Evolutionary conservation across 768 basidiomycete species (phyloP), one percentile per base, ranked within the genome.

Genomic region (Leucocoprinus leucothites): DNA sequence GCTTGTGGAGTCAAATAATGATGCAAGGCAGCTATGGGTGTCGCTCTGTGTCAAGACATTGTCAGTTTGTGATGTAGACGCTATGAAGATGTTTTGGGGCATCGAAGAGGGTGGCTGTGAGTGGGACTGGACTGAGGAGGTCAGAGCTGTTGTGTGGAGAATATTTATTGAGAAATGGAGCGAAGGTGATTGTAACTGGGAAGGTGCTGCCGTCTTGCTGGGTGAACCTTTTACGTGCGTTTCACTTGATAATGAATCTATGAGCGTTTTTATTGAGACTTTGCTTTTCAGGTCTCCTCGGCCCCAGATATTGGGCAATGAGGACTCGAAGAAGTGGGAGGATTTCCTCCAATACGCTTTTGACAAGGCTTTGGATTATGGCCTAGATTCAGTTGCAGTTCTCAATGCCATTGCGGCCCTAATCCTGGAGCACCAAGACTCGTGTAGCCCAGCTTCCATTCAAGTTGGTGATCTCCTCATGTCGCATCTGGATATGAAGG

Each of bases 401-500:
- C 69, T 91, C 48, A 80, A 87, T 58, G 72, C 74, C 14, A 71
- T 90, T 43, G 82, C 85, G 2, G 62, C 68, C 14, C 65, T 72
- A 28, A 71, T 89, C 36, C 69, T 70, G 6, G 66, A 66, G 40
- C 71, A 74, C 14, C 65, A 74, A 60, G 71, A 58, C 41, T 19
- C 43, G 18, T 62, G 64, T 9, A 67, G 65, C 19, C 72, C 79
- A 1, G 56, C 48, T 25, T 71, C 79, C 1, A 73, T 74, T 13
- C 84, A 83, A 28, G 73, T 87, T 36, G 81, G 81, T 5, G 89
- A 91, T 60, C 65, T 82, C 13, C 71, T 91, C 3, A 64, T 91
- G 34, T 76, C 78, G 0, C 74, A 82, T 43, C 64, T 85, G 44
- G 79, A 82, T 18, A 71, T 80, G 55, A 60, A 70, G 3, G 81